These are phyloP conservation scores for Cinnamomum micranthum DNA, from an alignment of 164 flowering plant genomes.

Conservation along the genomic window DNA sequence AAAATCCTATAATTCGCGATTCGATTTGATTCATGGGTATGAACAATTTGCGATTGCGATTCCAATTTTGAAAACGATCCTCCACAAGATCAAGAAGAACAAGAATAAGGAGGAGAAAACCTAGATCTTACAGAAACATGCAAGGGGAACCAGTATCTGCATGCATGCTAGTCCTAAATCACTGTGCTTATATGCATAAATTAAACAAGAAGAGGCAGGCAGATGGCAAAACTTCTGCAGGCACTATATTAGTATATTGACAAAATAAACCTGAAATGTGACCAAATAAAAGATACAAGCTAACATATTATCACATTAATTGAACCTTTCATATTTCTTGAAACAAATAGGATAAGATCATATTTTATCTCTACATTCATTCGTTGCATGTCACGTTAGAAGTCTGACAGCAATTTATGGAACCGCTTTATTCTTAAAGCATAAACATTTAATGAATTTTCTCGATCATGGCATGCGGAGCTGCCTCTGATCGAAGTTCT, in stretches of 20 bases:
- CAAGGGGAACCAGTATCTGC: too few relatives aligned
- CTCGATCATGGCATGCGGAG: constrained; percentile 25
- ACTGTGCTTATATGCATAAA: neutral
- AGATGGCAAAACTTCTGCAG: neutral
- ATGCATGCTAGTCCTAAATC: too few relatives aligned
- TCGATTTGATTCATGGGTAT: too few relatives aligned
- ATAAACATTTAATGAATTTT: constrained; percentile 26
- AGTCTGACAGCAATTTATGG: constrained; percentile 38
- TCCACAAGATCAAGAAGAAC: too few relatives aligned
- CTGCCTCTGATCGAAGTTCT: constrained; percentile 12
- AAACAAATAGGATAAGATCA: neutral
- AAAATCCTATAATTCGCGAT: too few relatives aligned
- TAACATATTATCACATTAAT: too few relatives aligned
- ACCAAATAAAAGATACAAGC: neutral
- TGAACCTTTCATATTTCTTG: neutral
- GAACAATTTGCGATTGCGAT: too few relatives aligned
- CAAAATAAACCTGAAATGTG: neutral
- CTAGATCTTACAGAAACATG: too few relatives aligned
- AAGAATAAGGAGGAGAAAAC: too few relatives aligned
- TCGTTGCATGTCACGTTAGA: constrained; percentile 13
- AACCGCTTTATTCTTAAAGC: constrained; percentile 36
- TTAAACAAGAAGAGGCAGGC: neutral
- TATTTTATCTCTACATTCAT: neutral
- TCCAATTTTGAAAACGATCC: too few relatives aligned
- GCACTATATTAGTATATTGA: neutral